Evolutionary conservation across 2,329 filamentous ascomycete species (phyloP), one percentile per base, ranked within the genome.

Genomic region (Colletotrichum trifolii): DNA sequence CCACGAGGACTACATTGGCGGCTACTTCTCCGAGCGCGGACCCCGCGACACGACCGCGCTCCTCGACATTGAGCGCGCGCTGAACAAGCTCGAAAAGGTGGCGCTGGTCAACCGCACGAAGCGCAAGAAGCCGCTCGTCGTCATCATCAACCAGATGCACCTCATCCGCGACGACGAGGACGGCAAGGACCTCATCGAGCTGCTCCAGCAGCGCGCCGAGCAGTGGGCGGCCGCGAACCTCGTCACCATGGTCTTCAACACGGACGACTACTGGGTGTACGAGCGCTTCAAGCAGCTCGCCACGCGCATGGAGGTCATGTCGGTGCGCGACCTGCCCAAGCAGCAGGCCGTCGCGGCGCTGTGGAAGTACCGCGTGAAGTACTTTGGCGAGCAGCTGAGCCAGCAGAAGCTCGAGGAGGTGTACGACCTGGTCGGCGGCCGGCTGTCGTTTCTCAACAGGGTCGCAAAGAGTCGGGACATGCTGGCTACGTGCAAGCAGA

Each of bases 181-280:
- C 72, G 96, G 96, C n/a, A 90, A 91, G 60, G 93, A 98, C 75
- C 82, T 99, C 12, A 88, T 99, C 46, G 96, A 99, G 77, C 87
- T 99, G 54, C 89, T 99, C 36, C 96, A 99, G 74, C 96, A 99
- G 75, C 89, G 94, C 38, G 95, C 96, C 1, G 96, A 99, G 78
- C 92, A 96, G 76, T 99, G 96, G 96, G 95, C 96, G 1, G 96
- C 95, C 1, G 89, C 92, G 17, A 95, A 93, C 69, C 85, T 99
- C 8, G 92, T 96, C 36, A 98, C 96, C 1, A 87, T 93, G 83
- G 89, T 99, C 39, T 94, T 99, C 80, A 98, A 97, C 78, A 94
- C 90, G 58, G 96, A 99, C 77, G 96, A 98, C 75, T 99, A 97
- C 79, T 99, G 96, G 96, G 92, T 99, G 0, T 98, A 97, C 73